Evolutionary conservation across 768 basidiomycete genomes (phyloP), one percentile per base, ranked within the genome.

Genomic region (Suillus paluster): DNA sequence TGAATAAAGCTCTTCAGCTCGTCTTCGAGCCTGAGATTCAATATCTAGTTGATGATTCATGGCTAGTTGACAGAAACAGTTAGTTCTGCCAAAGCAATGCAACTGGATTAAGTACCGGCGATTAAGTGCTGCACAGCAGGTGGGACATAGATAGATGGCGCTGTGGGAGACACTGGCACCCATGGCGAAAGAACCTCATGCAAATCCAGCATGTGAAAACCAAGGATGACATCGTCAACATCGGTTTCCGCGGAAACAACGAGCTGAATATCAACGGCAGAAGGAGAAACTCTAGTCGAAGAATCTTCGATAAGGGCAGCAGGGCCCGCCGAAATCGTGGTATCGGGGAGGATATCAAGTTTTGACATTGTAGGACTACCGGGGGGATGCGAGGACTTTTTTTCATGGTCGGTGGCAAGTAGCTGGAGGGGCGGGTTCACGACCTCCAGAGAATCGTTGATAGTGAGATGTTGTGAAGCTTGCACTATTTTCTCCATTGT

Each of bases 191-290:
- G 68, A 45, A 74, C 63, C 17, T 79, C 79, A 2, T 71, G 69
- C 27, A 74, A 33, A 33, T 73, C 78, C 17, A 79, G 65, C 70
- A 80, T 69, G 41, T 73, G 64, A 57, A 79, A 80, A 52, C 70
- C 73, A 50, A 38, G 25, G 42, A 41, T 15, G n/a, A 39, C 34
- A 27, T 61, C 39, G 21, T 53, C 52, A 25, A 36, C 23, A 27
- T 55, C 38, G 17, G 23, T 17, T 25, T 55, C 23, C 19, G 54
- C 6, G 39, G 54, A 39, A 3, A 39, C 25, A 27, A 55, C 23
- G 4, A 39, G 17, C 11, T 55, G 23, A 7, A 55, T 55, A 19
- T 55, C 38, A 23, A 27, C 54, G 17, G 38, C 23, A 39, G 46
- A 48, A 27, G 23, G 21, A 38, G 36, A 25, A 55, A 10, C 17